Evolutionary conservation across 805 yeast genomes (phyloP), one percentile per base, ranked within the genome.

Genomic region (Kuraishia borneana): DNA sequence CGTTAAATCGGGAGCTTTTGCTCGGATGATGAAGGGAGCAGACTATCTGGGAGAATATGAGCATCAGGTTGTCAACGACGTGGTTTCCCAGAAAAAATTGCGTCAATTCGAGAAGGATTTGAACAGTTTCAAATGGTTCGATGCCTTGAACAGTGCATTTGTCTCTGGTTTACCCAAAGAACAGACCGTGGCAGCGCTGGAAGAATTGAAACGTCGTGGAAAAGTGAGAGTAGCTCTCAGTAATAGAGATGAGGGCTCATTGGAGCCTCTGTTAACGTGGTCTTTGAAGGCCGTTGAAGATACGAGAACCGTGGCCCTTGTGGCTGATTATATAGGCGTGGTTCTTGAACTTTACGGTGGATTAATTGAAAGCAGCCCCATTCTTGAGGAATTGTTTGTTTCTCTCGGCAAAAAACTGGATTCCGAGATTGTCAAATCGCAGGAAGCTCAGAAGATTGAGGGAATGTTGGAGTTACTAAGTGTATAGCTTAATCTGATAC

Each of bases 1-100:
- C 44, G 47, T 47, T 39, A 74, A 72, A 36, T 66, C 83, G 19
- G 72, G 71, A 45, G 75, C 81, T 6, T 83, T 76, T 58, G 76
- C 78, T 26, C 71, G 85, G 48, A 80, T 85, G 82, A 74, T 85
- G 69, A 74, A 89, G 45, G 97, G 97, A 37, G 70, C 87, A 6
- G 95, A 88, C 46, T 89, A 87, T 54, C 70, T 73, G 38, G 97
- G 97, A 28, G 95, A 84, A 50, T 79, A 76, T 42, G 97, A 89
- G 52, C 82, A 82, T 49, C 65, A 72, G 35, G 63, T 81, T 3
- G 65, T 83, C 22, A 69, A 70, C 37, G 83, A 83, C 41, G 68
- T 73, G 40, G 54, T 65, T 26, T 63, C 62, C 31, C 61, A 61
- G 34, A 84, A 78, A 54, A 82, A 81, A 50, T 66, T 85, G 38